Evolutionary conservation across 345 rosid genomes (phyloP), one percentile per base, ranked within the genome.

Genomic region (Populus alba): DNA sequence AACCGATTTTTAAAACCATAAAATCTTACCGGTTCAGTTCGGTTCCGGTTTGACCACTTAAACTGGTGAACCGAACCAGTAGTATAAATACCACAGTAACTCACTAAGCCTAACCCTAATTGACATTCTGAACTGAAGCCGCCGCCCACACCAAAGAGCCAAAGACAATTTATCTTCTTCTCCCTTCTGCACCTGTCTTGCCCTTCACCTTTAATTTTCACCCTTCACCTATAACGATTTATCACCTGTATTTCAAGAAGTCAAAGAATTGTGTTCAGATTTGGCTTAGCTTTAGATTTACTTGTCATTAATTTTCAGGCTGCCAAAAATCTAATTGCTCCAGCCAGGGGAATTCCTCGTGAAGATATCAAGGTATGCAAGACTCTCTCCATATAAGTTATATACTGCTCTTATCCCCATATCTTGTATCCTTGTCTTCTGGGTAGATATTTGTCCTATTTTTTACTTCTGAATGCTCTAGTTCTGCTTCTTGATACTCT

Each of bases 271-370:
- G 27, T 57, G 25, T 57, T 49, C 57, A 51, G 57, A 51, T 51
- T 18, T 51, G n/a, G 57, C 66, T 62, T 17, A 10, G 31, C 29
- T 37, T 41, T 57, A 23, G 27, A n/a, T 41, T 41, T 16, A 37
- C 6, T 12, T 38, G 41, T 22, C n/a, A 20, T 29, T 45, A 13
- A 27, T 61, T 82, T 81, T 85, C 89, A 93, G 98, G 98, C 93
- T 66, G 89, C 86, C 68, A 95, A 91, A 84, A 98, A 95, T 75
- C 98, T 96, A 22, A 93, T 93, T 81, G 98, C 99, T 77, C 97
- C 99, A 35, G 83, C 89, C 37, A 81, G 97, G 77, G 98, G 88
- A 75, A 95, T 92, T 82, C 98, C 97, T 57, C 88, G 87, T n/a
- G 88, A 90, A 65, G 99, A 91, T 83, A 93, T 95, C 72, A 84